Evolutionary conservation across 2,329 filamentous ascomycete species (phyloP).

Genomic region (Cladosporium sp.): DNA sequence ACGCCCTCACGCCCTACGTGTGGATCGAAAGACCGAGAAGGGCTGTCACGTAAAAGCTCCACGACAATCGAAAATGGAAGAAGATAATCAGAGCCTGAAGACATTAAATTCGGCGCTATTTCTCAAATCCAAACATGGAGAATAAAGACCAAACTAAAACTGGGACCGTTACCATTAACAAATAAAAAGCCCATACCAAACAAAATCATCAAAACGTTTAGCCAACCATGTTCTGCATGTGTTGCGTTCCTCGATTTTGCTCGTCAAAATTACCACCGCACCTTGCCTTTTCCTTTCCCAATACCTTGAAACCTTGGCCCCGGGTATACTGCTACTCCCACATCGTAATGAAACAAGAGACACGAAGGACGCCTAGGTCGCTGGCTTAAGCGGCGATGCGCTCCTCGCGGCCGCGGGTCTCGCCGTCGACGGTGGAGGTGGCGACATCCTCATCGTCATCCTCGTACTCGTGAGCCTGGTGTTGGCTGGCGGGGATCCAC

Average conservation of each 20-base stretch:
- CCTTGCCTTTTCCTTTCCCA: not conserved
- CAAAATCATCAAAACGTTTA: no score
- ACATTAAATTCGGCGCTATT: not conserved
- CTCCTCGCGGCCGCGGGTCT: slow-evolving; percentile 46
- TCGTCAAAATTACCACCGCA: no score
- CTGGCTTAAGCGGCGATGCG: slow-evolving; percentile 26
- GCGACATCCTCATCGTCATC: slow-evolving; percentile 66
- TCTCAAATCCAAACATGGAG: not conserved
- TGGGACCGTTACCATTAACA: no score
- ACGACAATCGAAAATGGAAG: not conserved
- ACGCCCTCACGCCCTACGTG: no score
- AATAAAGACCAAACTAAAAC: no score
- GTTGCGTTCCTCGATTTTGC: no score
- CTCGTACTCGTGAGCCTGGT: slow-evolving; percentile 57
- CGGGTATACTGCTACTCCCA: not conserved
- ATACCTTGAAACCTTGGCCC: not conserved
- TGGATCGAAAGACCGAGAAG: no score
- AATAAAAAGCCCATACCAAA: no score
- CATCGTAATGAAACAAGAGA: not conserved
- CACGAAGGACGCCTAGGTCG: not conserved
- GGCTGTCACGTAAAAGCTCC: no score
- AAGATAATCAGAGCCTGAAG: not conserved
- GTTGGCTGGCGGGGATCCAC: slow-evolving; percentile 74
- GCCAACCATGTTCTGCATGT: no score
- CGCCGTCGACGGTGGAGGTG: slow-evolving; percentile 36